These are phyloP conservation scores for Fusarium albidum DNA, from an alignment of 2,329 filamentous ascomycete species.

Conservation along the genomic window DNA sequence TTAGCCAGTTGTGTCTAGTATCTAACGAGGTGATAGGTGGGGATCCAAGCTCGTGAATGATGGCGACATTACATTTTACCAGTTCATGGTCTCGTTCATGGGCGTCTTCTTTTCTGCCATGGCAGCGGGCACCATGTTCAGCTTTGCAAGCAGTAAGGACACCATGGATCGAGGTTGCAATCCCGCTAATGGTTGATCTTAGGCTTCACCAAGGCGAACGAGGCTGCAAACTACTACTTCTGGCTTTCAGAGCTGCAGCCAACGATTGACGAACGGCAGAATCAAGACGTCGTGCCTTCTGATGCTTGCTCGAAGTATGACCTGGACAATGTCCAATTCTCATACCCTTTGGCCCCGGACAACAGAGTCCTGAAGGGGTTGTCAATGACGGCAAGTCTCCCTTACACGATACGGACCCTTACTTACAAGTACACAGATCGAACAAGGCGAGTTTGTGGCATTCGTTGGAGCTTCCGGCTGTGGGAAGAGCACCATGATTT, in stretches of 20 bases:
- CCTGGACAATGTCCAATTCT: slow-evolving; percentile 55
- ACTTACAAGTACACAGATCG: slow-evolving; percentile 52
- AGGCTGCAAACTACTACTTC: slow-evolving; percentile 58
- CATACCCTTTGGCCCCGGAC: slow-evolving; percentile 20
- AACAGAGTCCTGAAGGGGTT: slow-evolving; percentile 22
- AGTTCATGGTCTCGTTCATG: slow-evolving; percentile 58
- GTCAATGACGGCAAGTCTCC: slow-evolving; percentile 1
- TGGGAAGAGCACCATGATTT: slow-evolving; percentile 67
- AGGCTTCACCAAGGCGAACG: slow-evolving; percentile 57
- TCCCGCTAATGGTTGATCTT: background rate
- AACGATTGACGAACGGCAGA: slow-evolving; percentile 7
- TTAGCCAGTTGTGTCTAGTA: too few species aligned
- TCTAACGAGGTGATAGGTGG: slow-evolving; percentile 31
- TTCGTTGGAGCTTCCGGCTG: slow-evolving; percentile 60
- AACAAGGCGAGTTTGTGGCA: slow-evolving; percentile 55
- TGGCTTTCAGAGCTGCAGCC: slow-evolving; percentile 45
- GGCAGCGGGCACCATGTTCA: slow-evolving; percentile 48
- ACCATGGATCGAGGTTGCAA: background rate
- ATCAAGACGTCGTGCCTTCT: slow-evolving; percentile 15
- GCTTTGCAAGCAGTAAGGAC: slow-evolving; percentile 54
- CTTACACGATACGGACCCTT: slow-evolving; percentile 52
- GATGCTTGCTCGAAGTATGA: slow-evolving; percentile 46
- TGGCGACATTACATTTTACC: slow-evolving; percentile 60
- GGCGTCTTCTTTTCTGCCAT: slow-evolving; percentile 54
- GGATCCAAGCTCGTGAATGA: slow-evolving; percentile 45